Base-by-base conservation (phyloP, 257 asterid genomes). In the Solanum dulcamara region DNA sequence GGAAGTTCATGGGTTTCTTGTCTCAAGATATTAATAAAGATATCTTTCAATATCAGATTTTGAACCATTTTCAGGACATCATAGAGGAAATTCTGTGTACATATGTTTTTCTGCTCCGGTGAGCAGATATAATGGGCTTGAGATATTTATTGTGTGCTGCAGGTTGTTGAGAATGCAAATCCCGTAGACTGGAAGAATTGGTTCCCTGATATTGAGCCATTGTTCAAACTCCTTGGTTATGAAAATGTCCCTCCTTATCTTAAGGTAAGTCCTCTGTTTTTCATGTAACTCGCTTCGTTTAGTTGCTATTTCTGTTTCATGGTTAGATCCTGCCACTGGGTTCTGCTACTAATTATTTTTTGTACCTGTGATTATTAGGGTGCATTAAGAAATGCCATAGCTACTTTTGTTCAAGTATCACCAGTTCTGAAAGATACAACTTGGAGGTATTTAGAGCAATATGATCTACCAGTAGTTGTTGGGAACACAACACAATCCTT, bases 241-340 rank as follows among this genome's bases (percentile, higher is more conserved):
- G 99, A 97, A 91, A 97, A 95, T 82, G 98, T 97, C 88, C 99
- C 98, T 87, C 97, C 99, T 79, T 97, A 94, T 92, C 98, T 97
- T 85, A 97, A 97, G 99, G 99, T 92, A 86, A 84, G 57, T 77
- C n/a, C 84, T 57, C 84, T 85, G 70, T 81, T 80, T 74, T 72
- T 8, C 80, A 55, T 53, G 66, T 70, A 32, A 22, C 37, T 84
- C 64, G 30, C 80, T 71, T 64, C 64, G 53, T 88, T 84, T 66
- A 40, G 70, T 67, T 75, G 68, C 80, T 60, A 62, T 83, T 62
- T 44, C 71, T 46, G 53, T 55, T 62, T 18, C 74, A 51, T 77
- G 37, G 40, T 87, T 46, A 46, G 24, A 51, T 84, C 44, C 81
- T 81, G 60, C 68, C 30, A 30, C 50, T 85, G 81, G 86, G 74